These are phyloP conservation scores for Perilla frutescens DNA, from an alignment of 257 asterid species.

Conservation along the genomic window DNA sequence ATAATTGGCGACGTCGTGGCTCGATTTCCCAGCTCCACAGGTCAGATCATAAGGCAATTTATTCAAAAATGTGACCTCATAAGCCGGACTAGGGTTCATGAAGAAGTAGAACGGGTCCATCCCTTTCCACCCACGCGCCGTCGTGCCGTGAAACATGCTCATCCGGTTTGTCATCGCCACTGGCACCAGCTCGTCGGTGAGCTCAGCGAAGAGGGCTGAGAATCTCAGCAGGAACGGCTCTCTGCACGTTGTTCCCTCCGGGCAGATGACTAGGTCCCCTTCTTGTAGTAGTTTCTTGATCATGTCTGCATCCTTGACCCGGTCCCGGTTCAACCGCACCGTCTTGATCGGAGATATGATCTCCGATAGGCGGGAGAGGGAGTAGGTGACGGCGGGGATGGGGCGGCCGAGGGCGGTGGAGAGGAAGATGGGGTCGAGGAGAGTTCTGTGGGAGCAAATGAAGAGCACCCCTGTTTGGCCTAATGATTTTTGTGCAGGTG, in stretches of 20 bases:
- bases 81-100: constrained; percentile 83
- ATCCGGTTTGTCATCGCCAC: constrained; percentile 64
- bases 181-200: constrained; percentile 69
- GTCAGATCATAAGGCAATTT: constrained; percentile 60
- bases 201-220: constrained; percentile 71
- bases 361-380: constrained; percentile 69
- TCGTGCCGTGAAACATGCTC: constrained; percentile 86
- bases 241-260: constrained; percentile 81
- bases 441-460: constrained; percentile 72
- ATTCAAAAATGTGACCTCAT: constrained; percentile 71
- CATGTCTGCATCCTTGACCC: constrained; percentile 62
- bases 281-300: constrained; percentile 52
- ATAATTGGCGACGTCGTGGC: constrained; percentile 82
- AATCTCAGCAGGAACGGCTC: constrained; percentile 73
- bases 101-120: constrained; percentile 76
- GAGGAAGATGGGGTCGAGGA: constrained; percentile 73
- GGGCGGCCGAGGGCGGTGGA: constrained; percentile 72
- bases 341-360: constrained; percentile 73
- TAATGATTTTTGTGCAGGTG: constrained; percentile 43
- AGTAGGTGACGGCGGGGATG: constrained; percentile 71
- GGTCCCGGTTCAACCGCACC: constrained; percentile 60
- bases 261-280: constrained; percentile 73
- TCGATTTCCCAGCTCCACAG: constrained; percentile 64
- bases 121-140: constrained; percentile 91
- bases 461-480: constrained; percentile 62